Base-by-base conservation (phyloP, 139 green algal species). In the Chlamydomonas sphaeroides region DNA sequence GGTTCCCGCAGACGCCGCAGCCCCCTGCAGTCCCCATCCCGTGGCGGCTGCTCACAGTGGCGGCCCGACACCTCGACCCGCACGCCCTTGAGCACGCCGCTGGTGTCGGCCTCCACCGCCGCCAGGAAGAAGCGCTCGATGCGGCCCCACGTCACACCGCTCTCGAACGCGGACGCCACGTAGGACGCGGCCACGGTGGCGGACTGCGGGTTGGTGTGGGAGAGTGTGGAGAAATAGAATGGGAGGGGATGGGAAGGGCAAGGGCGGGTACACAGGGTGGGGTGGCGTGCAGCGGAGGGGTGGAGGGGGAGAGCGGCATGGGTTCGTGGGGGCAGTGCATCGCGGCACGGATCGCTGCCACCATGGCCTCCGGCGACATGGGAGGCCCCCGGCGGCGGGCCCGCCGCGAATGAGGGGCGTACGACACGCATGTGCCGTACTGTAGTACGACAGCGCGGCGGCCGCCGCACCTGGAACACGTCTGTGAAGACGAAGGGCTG, bases 41-140 rank as follows among this genome's bases (percentile, higher is more conserved):
- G 20, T 38, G 35, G 33, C 17, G 20, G 18, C 32, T 3, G 51
- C 78, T 42, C 59, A 89, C 85, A 65, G 10, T 86, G 42, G 30
- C 85, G 65, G 4, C 85, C 85, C 5, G n/a, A 76, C 32, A 84
- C 79, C 70, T 79, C 33, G 8, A 89, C 65, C 65, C 51, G 48
- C 5, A 89, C 68, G 2, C 53, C 79, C 35, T 48, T 21, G 65
- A 84, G 48, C 21, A 57, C 21, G 25, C 61, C 18, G 41, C 74
- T 42, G 15, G 26, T 15, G 33, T 78, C 81, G 30, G 28, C 84
- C 70, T 88, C 84, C 51, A 85, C 65, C 5, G 78, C 77, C 33
- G 78, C 79, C 53, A 88, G 71, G 72, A 88, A 88, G 78, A 88
- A 88, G 63, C 84, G 78, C 78, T 88, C 84, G 28, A 88, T 39